A percentile compares a stretch with the other conserved stretches of the same genome.
phyloP scores from a whole-genome alignment of 2,329 filamentous ascomycete genomes.

The Diaporthe batatas region DNA sequence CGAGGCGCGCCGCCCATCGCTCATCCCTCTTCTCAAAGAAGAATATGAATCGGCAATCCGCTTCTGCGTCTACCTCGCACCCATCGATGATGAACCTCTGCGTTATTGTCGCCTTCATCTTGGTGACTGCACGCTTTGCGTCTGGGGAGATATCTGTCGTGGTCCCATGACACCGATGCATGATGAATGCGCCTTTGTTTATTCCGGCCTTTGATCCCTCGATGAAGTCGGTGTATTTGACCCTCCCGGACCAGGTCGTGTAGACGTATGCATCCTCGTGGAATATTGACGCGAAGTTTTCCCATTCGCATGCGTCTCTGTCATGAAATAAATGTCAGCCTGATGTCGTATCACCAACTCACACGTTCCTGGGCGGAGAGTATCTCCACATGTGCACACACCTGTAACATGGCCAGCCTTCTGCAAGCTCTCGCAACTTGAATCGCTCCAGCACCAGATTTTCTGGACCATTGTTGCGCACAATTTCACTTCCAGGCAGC shows the following conservation, averaged over 20 bases:
- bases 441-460: slow-evolving; percentile 58
- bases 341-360: not conserved
- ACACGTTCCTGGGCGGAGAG: not conserved
- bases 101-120: slow-evolving; percentile 65
- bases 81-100: slow-evolving; percentile 60
- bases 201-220: not conserved
- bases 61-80: slow-evolving; percentile 59
- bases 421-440: slow-evolving; percentile 62
- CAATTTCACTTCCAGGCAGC: slow-evolving; percentile 53
- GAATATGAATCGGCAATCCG: slow-evolving; percentile 61
- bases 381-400: slow-evolving; percentile 41
- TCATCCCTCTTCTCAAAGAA: slow-evolving; percentile 58
- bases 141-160: slow-evolving; percentile 43
- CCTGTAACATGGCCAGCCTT: slow-evolving; percentile 64
- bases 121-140: slow-evolving; percentile 58
- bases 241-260: slow-evolving; percentile 8
- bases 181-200: not conserved
- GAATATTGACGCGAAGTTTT: slow-evolving; percentile 19
- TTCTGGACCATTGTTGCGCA: slow-evolving; percentile 61
- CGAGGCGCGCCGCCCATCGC: slow-evolving; percentile 58
- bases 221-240: slow-evolving; percentile 17
- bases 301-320: slow-evolving; percentile 17
- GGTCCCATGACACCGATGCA: slow-evolving; percentile 11
- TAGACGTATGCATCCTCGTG: slow-evolving; percentile 11
- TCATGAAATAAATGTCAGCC: not conserved